These are phyloP conservation scores for Claviceps purpurea DNA, from an alignment of 2,329 filamentous ascomycete species.

Conservation along the genomic window DNA sequence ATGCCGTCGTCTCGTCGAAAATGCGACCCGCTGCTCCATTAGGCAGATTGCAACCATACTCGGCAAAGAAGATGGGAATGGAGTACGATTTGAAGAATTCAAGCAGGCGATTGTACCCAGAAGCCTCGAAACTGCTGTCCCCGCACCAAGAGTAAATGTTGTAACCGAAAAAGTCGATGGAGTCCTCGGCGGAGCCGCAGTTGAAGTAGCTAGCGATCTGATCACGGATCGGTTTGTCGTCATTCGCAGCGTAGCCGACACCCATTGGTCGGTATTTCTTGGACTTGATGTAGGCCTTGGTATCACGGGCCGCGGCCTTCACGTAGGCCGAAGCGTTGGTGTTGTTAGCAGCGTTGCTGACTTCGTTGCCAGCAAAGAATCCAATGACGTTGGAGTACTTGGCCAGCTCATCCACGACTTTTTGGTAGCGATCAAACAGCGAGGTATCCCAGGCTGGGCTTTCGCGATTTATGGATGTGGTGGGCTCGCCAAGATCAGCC, in stretches of 20 bases:
- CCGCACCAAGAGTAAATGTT: conserved; percentile 99
- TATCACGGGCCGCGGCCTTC: conserved; percentile 94
- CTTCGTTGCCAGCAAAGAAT: conserved; percentile 98
- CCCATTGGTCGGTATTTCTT: conserved; percentile 67
- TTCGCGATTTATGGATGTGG: conserved; percentile 72
- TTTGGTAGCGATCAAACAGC: conserved; percentile 69
- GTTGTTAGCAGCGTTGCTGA: conserved; percentile 80
- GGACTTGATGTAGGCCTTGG: conserved; percentile 80
- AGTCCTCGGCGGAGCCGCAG: conserved; percentile 51
- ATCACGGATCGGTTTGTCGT: conserved; percentile 70
- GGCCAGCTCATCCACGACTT: conserved; percentile 67
- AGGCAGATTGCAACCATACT: conserved; percentile 85
- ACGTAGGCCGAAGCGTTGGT: conserved; percentile 85
- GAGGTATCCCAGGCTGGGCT: conserved; percentile 64
- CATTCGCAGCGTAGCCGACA: conserved; percentile 93
- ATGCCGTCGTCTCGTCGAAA: conserved; percentile 72
- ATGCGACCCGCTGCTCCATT: conserved; percentile 51
- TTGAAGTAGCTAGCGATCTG: conserved; percentile 89
- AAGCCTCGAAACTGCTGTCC: conserved; percentile 59
- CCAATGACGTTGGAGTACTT: conserved; percentile 86
- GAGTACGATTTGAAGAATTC: conserved; percentile 80
- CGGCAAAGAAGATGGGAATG: conserved; percentile 93
- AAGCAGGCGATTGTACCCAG: conserved; percentile 72
- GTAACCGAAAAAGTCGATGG: conserved; percentile 98
- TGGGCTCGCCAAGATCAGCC: conserved; percentile 75